phyloP scores from a whole-genome alignment of 352 stramenopile genomes.

The Aphanomyces euteiches region DNA sequence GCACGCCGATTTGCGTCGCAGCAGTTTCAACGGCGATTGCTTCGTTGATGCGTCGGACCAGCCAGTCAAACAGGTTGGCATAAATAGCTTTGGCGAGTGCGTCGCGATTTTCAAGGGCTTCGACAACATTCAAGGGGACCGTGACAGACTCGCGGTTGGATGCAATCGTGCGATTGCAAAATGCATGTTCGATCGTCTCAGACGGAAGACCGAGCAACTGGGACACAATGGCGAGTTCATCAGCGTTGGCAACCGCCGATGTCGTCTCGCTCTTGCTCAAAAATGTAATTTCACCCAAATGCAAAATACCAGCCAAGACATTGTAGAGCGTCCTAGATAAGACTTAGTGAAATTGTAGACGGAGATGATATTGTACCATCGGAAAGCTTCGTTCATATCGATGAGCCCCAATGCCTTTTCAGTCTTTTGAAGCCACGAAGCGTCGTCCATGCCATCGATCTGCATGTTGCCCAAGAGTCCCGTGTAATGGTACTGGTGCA shows the following conservation, averaged over 20 bases:
- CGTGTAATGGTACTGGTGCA: conserved; percentile 70
- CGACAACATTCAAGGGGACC: conserved; percentile 78
- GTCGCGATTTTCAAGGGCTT: conserved; percentile 92
- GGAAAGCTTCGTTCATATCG: conserved; percentile 46
- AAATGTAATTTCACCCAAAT: conserved; percentile 96
- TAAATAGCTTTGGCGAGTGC: conserved; percentile 97
- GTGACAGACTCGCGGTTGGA: conserved; percentile 81
- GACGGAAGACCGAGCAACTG: conserved; percentile 87
- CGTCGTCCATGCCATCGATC: conserved; percentile 81
- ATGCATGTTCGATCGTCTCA: conserved; percentile 83
- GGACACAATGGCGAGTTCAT: conserved; percentile 64
- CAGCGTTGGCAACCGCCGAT: conserved; percentile 63
- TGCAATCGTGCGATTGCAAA: conserved; percentile 92
- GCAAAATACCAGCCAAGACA: conserved; percentile 87
- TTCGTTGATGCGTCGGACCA: conserved; percentile 89
- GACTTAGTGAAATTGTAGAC: conserved; percentile 13
- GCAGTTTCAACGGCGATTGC: conserved; percentile 80
- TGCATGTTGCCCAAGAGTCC: conserved; percentile 68
- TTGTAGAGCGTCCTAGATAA: conserved; percentile 45
- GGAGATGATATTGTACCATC: conserved; percentile 58
- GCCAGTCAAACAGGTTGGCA: conserved; percentile 97
- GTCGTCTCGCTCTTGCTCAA: conserved; percentile 60
- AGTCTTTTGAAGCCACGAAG: conserved; percentile 75
- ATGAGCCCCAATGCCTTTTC: conserved; percentile 78
- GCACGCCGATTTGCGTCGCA: conserved; percentile 89